Evolutionary conservation across 2,329 filamentous ascomycete genomes (phyloP), one percentile per base, ranked within the genome.

Genomic region (Ilyonectria robusta): DNA sequence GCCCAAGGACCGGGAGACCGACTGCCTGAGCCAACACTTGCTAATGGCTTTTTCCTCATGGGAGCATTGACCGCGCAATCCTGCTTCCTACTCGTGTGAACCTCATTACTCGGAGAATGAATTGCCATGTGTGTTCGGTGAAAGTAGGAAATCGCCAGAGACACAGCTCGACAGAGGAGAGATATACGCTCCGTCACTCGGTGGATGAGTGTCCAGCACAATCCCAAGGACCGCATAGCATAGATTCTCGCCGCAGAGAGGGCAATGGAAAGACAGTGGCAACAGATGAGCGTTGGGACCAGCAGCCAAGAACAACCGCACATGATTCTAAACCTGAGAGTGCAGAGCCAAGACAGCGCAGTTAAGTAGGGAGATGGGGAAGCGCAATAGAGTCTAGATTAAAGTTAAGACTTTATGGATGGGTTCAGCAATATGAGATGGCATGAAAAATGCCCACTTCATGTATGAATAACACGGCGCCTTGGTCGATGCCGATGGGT

Each of bases 241-340:
- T 47, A 46, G 17, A 13, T 40, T 40, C 47, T 53, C 3, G 19
- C 40, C 7, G 53, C 58, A 17, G 48, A 54, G 47, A 62, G 17
- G 55, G 54, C 31, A 44, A 31, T n/a, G n/a, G 26, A 40, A 19
- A 65, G n/a, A 31, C 58, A 65, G 11, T 31, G 17, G 50, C n/a
- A 51, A 44, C 48, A 51, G 37, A 65, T 40, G 17, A 65, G 33
- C 8, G 35, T 33, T 10, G 51, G 57, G 35, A 57, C 23, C 8
- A 60, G 26, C 9, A 65, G n/a, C 31, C 57, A 65, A 11, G 57
- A 31, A n/a, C 44, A 42, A 51, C 44, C 26, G 19, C 44, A 59
- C 51, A 55, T 65, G 11, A 23, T 37, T 37, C 21, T 11, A 1
- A 6, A 9, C 42, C 37, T 35, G 44, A 40, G 48, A 47, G 35